Percentiles rank a stretch among this genome's conserved stretches.
Evolutionary conservation across 352 stramenopile genomes (phyloP).

Genomic region (Blastocystis sp.): DNA sequence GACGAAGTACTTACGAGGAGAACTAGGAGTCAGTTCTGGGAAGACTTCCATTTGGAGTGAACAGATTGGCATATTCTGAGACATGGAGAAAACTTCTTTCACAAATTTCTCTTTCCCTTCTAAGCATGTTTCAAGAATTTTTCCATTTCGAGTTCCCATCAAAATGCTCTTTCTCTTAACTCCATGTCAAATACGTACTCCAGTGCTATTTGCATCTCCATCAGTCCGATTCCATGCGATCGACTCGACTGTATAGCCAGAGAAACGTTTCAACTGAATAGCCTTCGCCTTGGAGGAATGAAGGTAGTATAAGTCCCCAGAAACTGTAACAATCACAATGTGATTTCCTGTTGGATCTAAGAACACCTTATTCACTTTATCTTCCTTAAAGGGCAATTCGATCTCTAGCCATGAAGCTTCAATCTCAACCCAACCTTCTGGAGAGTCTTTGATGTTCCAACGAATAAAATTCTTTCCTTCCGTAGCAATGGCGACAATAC

Average conservation of each 20-base stretch:
- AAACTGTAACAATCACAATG: constrained; percentile 41
- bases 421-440: constrained; percentile 2
- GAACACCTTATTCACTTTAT: constrained; percentile 68
- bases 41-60: constrained; percentile 60
- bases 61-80: constrained; percentile 72
- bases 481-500: constrained; percentile 4
- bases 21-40: not conserved
- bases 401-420: constrained; percentile 12
- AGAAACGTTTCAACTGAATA: constrained; percentile 56
- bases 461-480: constrained; percentile 41
- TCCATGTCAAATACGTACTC: not conserved
- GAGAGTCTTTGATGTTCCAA: constrained; percentile 49
- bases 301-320: constrained; percentile 62
- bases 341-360: constrained; percentile 64
- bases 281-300: constrained; percentile 65
- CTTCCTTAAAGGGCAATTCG: constrained; percentile 65
- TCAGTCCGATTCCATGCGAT: constrained; percentile 34
- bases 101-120: constrained; percentile 81
- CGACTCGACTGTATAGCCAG: constrained; percentile 53
- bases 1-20: constrained; percentile 68
- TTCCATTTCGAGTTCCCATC: constrained; percentile 76
- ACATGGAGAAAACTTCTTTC: constrained; percentile 83
- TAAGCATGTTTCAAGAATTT: constrained; percentile 81
- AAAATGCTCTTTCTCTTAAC: constrained; percentile 73
- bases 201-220: not conserved